Base-by-base conservation (phyloP, 345 rosid species). In the Camelina sativa region DNA sequence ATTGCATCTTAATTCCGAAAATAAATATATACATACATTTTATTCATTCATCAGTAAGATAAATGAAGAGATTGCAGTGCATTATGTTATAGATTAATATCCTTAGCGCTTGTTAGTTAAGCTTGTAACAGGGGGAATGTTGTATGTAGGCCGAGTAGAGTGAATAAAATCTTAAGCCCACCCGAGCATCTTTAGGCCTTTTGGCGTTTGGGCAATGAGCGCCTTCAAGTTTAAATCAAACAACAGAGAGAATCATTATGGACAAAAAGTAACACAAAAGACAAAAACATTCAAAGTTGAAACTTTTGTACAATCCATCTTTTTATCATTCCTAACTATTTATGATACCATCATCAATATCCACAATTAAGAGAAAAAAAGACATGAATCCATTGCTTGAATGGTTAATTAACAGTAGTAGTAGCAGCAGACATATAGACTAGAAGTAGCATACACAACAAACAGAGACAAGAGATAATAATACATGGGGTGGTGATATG, bases 361-460 rank as follows among this genome's bases (percentile, higher is more conserved):
- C 12, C 53, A 41, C 23, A 52, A 66, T 15, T 22, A 0, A 44
- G 0, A 23, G 3, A 2, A 23, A 20, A 44, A n/a, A 66, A 67
- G 59, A 51, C 63, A 67, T 16, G 69, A 69, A 61, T 68, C 71
- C 75, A 69, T 69, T 76, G 71, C 59, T 55, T 52, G 13, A 53
- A 28, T 55, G 59, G 60, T 55, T 76, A 35, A 76, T 62, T 69
- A 69, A 69, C 71, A 76, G 65, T 76, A 61, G 43, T 63, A 76
- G 58, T 60, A 59, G 38, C 70, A 76, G 43, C 5, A 69, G 71
- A 76, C 52, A 76, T 56, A 71, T 64, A 71, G 51, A 76, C 76
- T 67, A 63, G 7, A 70, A 57, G 75, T 62, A 62, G 60, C 75
- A 69, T 64, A 69, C 71, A 76, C 75, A 68, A 76, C 75, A 68